Conservation (phyloP, 768 basidiomycete species). For the Tulasnella calospora region DNA sequence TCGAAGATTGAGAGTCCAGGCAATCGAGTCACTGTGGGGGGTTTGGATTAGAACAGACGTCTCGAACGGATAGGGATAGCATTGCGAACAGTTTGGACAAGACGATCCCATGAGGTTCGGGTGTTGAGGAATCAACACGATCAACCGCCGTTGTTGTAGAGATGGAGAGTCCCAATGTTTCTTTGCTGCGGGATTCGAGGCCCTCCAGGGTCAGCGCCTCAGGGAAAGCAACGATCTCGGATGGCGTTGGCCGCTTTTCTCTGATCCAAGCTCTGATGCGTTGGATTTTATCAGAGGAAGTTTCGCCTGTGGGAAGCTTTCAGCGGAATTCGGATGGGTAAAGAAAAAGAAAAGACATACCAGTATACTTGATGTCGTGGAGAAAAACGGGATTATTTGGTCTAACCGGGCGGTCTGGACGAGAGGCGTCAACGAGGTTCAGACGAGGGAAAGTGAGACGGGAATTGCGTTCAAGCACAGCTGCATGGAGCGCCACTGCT, state of each 20-base stretch:
- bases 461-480: constrained; percentile 50
- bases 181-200: constrained; percentile 5
- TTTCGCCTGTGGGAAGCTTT: constrained; percentile 42
- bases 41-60: constrained; percentile 51
- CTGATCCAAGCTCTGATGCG: constrained; percentile 67
- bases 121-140: background rate
- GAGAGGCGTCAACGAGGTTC: constrained; percentile 77
- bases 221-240: background rate
- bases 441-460: constrained; percentile 75
- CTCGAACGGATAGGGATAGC: background rate
- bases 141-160: constrained; percentile 1
- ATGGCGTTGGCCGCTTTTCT: constrained; percentile 37
- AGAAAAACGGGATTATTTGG: constrained; percentile 60
- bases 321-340: background rate
- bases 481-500: constrained; percentile 54
- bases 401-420: constrained; percentile 71
- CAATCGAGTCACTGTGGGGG: constrained; percentile 63
- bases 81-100: constrained; percentile 9
- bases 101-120: constrained; percentile 6
- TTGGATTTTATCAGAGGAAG: constrained; percentile 64
- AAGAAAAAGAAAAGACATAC: constrained; percentile 34
- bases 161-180: background rate
- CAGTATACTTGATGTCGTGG: constrained; percentile 68
- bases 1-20: constrained; percentile 83
- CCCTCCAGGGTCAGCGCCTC: constrained; percentile 5